Conservation (phyloP, 1,284 basidiomycete genomes). For the Afroboletus lepidellus region DNA sequence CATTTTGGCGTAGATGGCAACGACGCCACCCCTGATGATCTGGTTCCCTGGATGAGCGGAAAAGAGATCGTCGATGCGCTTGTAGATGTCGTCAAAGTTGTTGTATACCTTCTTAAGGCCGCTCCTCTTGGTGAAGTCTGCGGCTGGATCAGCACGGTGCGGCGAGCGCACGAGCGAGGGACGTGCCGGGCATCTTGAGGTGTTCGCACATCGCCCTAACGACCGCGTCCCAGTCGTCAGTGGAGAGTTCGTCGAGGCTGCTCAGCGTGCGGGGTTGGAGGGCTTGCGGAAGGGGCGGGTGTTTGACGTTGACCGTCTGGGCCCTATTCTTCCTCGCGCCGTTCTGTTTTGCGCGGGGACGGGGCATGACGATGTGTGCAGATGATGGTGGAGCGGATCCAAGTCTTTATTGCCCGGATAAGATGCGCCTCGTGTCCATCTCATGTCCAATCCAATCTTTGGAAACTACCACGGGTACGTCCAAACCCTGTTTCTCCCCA, state of each 20-base stretch:
- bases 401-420: neutral
- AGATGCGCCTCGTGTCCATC: neutral
- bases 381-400: neutral
- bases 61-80: conserved; percentile 47
- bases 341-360: conserved; percentile 29
- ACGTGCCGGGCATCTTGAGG: conserved; percentile 54
- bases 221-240: conserved; percentile 48
- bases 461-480: conserved; percentile 67
- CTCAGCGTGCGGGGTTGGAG: conserved; percentile 12
- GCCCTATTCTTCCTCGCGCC: conserved; percentile 19
- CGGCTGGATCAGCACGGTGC: neutral
- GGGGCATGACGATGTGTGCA: conserved; percentile 31
- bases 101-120: conserved; percentile 62
- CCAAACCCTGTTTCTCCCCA: neutral
- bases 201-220: conserved; percentile 48
- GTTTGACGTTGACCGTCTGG: conserved; percentile 6
- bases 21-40: conserved; percentile 50
- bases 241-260: conserved; percentile 27
- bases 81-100: conserved; percentile 51
- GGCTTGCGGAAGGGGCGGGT: conserved; percentile 3
- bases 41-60: conserved; percentile 37
- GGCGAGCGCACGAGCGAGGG: fast-evolving
- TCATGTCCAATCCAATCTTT: conserved; percentile 33
- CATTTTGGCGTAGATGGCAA: conserved; percentile 64
- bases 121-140: conserved; percentile 54